Base-by-base conservation (phyloP, 1,139 yeast genomes). In the Wickerhamomyces sp. region DNA sequence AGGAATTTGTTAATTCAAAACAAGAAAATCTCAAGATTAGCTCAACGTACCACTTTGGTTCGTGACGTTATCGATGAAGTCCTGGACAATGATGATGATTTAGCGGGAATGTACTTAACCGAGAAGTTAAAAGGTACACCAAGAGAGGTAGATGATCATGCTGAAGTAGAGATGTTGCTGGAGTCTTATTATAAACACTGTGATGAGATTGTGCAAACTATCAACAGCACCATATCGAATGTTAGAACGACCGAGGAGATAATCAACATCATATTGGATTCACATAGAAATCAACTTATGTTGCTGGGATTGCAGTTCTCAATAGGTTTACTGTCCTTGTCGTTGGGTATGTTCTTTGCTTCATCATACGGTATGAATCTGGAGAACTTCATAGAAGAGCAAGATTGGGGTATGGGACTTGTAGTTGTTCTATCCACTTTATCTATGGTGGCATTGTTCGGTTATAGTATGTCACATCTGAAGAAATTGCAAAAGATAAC, bases 191-290 rank as follows among this genome's bases (percentile, higher is more conserved):
- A 87, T 61, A 85, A 87, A 41, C 97, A 91, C 51, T 85, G 95
- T 57, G 98, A 93, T 53, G 98, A 93, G 59, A 84, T 87, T 52
- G 98, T 91, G 4, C 99, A 91, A 57, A 88, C 87, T 39, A 83
- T 95, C 0, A 95, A 87, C 32, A 81, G 89, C 23, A 64, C 88
- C 37, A 77, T 86, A 23, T 62, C 79, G 45, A 95, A 91, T 58
- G 91, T 93, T 48, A 76, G 81, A 44, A 87, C 94, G 13, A 91
- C 99, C 0, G 98, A 93, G 55, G 99, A 93, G 55, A 88, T 93
- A 51, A 93, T 88, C 40, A 93, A 93, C 57, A 91, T 93, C 50
- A 87, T 93, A 39, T 63, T 93, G 36, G 99, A 93, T 59, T 88
- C 98, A 2, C 91, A 89, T 55, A 78, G 99, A 61, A 93, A 93